phyloP scores from a whole-genome alignment of 2,329 filamentous ascomycete genomes.

The Gaeumannomyces sp. region DNA sequence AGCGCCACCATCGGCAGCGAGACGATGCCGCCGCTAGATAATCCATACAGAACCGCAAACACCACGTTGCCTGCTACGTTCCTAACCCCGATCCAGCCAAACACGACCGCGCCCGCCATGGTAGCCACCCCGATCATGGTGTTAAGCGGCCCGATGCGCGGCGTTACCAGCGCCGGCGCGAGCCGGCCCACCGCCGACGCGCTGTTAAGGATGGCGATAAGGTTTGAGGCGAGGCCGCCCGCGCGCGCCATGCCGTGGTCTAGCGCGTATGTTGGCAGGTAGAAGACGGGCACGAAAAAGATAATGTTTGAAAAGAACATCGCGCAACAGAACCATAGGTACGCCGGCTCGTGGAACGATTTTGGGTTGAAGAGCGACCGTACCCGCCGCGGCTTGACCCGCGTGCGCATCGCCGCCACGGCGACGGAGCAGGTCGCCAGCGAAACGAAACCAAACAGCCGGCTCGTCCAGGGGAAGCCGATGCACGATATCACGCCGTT shows the following conservation, averaged over 20 bases:
- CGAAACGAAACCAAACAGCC: constrained; percentile 15
- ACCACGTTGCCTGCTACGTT: constrained; percentile 23
- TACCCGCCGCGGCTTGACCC: constrained; percentile 13
- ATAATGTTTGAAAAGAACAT: constrained; percentile 11
- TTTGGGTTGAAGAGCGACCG: constrained; percentile 14
- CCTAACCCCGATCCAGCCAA: constrained; percentile 27
- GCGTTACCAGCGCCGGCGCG: constrained; percentile 23
- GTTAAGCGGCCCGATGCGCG: constrained; percentile 26
- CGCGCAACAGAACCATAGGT: constrained; percentile 12
- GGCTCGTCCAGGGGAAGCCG: constrained; percentile 14
- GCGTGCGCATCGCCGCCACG: constrained; percentile 12
- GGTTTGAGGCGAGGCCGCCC: constrained; percentile 13
- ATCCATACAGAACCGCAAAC: constrained; percentile 27
- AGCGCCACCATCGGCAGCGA: constrained; percentile 13
- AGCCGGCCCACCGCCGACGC: constrained; percentile 27
- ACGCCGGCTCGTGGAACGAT: constrained; percentile 12
- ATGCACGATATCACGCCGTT: constrained; percentile 2
- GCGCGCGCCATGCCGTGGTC: constrained; percentile 10
- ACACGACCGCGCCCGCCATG: constrained; percentile 23
- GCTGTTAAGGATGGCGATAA: constrained; percentile 28
- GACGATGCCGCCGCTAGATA: constrained; percentile 22
- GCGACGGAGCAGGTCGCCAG: constrained; percentile 12
- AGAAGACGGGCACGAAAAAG: constrained; percentile 14
- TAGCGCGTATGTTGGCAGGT: constrained; percentile 13
- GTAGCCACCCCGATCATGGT: constrained; percentile 22